These are phyloP conservation scores for Citrus glauca DNA, from an alignment of 345 rosid species.

Conservation along the genomic window DNA sequence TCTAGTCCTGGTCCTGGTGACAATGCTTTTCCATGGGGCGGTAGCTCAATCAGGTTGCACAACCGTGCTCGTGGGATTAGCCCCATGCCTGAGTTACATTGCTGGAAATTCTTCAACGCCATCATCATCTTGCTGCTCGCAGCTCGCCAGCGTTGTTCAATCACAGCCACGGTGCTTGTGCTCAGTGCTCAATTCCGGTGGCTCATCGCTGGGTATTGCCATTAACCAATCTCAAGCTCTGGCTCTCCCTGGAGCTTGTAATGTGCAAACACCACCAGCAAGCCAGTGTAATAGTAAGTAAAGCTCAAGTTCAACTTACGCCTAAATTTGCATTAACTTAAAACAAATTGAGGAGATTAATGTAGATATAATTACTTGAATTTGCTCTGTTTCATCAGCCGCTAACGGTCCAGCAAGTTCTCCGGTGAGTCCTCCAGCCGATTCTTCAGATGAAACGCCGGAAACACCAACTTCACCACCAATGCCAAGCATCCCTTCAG, in stretches of 20 bases:
- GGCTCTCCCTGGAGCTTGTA: slow-evolving; percentile 30
- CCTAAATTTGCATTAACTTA: neutral
- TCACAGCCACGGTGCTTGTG: slow-evolving; percentile 51
- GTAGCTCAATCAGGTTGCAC: slow-evolving; percentile 38
- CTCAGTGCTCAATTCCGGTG: slow-evolving; percentile 28
- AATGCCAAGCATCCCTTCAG: slow-evolving; percentile 20
- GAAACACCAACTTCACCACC: slow-evolving; percentile 16
- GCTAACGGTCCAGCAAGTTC: slow-evolving; percentile 26
- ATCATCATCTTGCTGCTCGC: slow-evolving; percentile 52
- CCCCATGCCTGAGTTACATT: slow-evolving; percentile 37
- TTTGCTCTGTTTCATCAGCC: slow-evolving; percentile 9
- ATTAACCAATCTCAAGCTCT: slow-evolving; percentile 20
- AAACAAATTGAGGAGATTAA: neutral
- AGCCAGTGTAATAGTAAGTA: slow-evolving; percentile 8
- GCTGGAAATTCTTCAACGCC: slow-evolving; percentile 45
- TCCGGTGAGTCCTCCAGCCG: slow-evolving; percentile 19
- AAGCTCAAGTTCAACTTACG: neutral
- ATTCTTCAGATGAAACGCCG: slow-evolving; percentile 22
- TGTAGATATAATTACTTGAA: neutral
- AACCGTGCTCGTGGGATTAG: slow-evolving; percentile 18
- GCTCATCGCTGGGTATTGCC: slow-evolving; percentile 11
- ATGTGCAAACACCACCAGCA: slow-evolving; percentile 27
- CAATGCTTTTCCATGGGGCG: slow-evolving; percentile 17
- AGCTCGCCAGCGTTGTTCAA: slow-evolving; percentile 38
- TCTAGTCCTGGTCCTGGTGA: slow-evolving; percentile 28